These are phyloP conservation scores for Colletotrichum spinosum DNA, from an alignment of 2,329 filamentous ascomycete genomes.

Conservation along the genomic window DNA sequence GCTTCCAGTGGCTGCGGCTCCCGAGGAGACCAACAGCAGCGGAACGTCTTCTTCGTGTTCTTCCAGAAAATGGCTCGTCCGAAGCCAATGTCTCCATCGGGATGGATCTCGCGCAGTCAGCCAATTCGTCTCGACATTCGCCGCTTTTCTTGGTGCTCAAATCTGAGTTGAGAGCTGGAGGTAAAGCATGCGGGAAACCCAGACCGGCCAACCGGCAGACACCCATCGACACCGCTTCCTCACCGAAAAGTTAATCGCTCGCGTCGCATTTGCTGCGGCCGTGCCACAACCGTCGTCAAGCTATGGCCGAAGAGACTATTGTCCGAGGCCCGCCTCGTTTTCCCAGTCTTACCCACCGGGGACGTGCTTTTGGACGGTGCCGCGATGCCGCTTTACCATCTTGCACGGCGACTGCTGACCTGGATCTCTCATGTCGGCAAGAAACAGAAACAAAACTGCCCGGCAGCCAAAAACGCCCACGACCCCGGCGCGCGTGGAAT, in stretches of 20 bases:
- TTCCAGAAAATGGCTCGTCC: constrained; percentile 38
- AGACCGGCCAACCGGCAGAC: constrained; percentile 15
- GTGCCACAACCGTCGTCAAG: too few relatives aligned
- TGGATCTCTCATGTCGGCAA: too few relatives aligned
- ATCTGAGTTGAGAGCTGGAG: constrained; percentile 12
- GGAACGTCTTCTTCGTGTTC: constrained; percentile 13
- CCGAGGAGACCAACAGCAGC: constrained; percentile 5
- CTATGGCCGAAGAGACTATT: too few relatives aligned
- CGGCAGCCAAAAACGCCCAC: too few relatives aligned
- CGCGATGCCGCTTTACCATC: too few relatives aligned
- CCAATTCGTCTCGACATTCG: too few relatives aligned
- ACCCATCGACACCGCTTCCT: constrained; percentile 9
- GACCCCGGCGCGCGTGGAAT: not conserved
- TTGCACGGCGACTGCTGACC: constrained; percentile 8
- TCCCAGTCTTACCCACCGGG: not conserved
- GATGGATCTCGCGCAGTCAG: constrained; percentile 15
- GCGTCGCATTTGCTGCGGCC: constrained; percentile 1
- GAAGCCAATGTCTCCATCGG: constrained; percentile 26
- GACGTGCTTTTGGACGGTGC: not conserved
- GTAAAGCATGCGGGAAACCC: too few relatives aligned
- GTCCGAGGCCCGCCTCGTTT: constrained; percentile 10
- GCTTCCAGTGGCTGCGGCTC: not conserved
- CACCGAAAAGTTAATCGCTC: constrained; percentile 16
- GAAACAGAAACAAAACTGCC: not conserved
- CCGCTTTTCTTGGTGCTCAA: constrained; percentile 13